Evolutionary conservation across 345 rosid species (phyloP).

Genomic region (Cardamine occulta): DNA sequence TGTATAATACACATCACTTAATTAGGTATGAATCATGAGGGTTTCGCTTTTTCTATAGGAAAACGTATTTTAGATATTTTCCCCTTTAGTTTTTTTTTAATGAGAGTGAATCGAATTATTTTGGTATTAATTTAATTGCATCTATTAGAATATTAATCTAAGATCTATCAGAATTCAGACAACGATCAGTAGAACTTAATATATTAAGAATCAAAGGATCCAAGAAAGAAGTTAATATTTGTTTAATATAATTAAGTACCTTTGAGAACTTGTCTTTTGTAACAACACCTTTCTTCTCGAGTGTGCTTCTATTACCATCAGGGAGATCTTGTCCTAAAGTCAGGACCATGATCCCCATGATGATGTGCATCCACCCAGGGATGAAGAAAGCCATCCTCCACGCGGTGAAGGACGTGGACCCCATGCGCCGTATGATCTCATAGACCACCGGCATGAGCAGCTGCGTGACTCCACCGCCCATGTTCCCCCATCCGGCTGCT

Average conservation of each 20-base stretch:
- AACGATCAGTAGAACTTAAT: constrained; percentile 1
- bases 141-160: constrained; percentile 1
- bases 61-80: constrained; percentile 14
- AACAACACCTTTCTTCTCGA: constrained; percentile 76
- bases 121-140: neutral
- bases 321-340: constrained; percentile 93
- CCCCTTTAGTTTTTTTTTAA: neutral
- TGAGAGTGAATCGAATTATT: neutral
- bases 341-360: constrained; percentile 75
- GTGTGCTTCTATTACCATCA: constrained; percentile 72
- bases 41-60: neutral
- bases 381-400: constrained; percentile 92
- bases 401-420: constrained; percentile 78
- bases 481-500: constrained; percentile 94
- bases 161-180: constrained; percentile 4
- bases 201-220: constrained; percentile 9
- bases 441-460: constrained; percentile 82
- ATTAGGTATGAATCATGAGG: neutral
- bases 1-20: neutral
- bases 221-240: constrained; percentile 16
- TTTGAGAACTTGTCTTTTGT: constrained; percentile 76
- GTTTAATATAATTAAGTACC: constrained; percentile 41
- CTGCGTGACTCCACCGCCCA: constrained; percentile 95
- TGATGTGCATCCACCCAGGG: constrained; percentile 71
- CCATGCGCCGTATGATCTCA: constrained; percentile 55